Evolutionary conservation across 441 rosid genomes (phyloP), one percentile per base, ranked within the genome.

Genomic region (Manihot esculenta): DNA sequence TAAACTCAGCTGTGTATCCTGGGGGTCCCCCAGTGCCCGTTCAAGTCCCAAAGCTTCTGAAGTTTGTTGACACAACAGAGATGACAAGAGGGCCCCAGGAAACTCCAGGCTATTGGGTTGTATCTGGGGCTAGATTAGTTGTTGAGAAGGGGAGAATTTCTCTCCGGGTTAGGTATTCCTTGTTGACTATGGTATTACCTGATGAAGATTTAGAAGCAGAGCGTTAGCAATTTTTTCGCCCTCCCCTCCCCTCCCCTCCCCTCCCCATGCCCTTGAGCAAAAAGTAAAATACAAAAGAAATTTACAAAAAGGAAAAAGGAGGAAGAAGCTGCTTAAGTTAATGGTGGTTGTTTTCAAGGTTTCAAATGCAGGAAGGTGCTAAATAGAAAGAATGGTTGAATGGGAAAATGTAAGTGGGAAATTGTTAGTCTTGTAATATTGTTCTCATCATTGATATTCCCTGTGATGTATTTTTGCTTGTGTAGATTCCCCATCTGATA

Each of bases 21-120:
- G 98, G 98, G 0, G 97, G 98, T 21, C 99, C 99, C 12, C 98
- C 99, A 0, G 86, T 85, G 48, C 95, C 98, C 0, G 84, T 84
- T n/a, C 99, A 89, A 81, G 92, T 94, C 18, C 94, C 97, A 0
- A 93, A 86, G 84, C 97, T 89, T 76, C 79, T 91, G 60, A 95
- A 91, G 84, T 86, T 88, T 68, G 96, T 93, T 17, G 99, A 95
- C 81, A 87, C 93, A n/a, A 82, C 94, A 6, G 99, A 93, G 85
- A 88, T 93, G 91, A 71, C 88, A 0, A 82, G 99, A 74, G 99
- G 99, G 59, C 98, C 99, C 1, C 93, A 93, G 71, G 94, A 93
- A 74, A 80, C 84, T 75, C 99, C 99, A 0, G 98, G 99, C 21
- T 95, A 95, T 80, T 95, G 99, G 99, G 92, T 88, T 64, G 95